Conservation (phyloP, 2,329 filamentous ascomycete genomes). For the Fusarium beomiforme region DNA sequence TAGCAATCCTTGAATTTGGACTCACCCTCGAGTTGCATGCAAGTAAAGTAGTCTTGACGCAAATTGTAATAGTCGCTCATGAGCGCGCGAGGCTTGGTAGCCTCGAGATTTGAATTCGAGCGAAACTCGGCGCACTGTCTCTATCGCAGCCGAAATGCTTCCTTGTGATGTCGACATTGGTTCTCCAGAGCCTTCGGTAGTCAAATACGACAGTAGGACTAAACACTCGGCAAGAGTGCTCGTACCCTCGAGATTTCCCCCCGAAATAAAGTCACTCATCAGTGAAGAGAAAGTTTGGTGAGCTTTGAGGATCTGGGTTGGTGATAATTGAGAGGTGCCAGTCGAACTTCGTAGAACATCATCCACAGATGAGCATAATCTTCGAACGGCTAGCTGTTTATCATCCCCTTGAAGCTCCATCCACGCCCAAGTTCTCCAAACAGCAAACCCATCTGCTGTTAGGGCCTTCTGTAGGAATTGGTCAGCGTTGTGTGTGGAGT, state of each 20-base stretch:
- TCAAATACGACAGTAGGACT: conserved; percentile 74
- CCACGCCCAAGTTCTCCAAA: conserved; percentile 75
- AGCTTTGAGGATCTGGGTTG: conserved; percentile 61
- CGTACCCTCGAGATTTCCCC: conserved; percentile 59
- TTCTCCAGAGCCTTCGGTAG: conserved; percentile 53
- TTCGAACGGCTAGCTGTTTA: conserved; percentile 47
- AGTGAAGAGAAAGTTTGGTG: conserved; percentile 62
- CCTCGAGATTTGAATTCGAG: conserved; percentile 53
- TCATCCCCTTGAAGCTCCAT: conserved; percentile 62
- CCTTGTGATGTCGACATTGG: conserved; percentile 61
- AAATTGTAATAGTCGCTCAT: conserved; percentile 76
- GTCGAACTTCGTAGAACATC: conserved; percentile 31
- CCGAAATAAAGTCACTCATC: conserved; percentile 66
- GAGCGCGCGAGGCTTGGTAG: conserved; percentile 47
- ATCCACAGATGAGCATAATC: conserved; percentile 54
- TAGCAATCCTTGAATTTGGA: neutral
- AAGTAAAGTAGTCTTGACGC: conserved; percentile 72
- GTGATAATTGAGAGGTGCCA: conserved; percentile 33
- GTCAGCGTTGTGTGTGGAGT: conserved; percentile 10
- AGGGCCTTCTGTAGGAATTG: conserved; percentile 21
- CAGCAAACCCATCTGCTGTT: conserved; percentile 43
- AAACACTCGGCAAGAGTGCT: conserved; percentile 68
- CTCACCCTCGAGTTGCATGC: conserved; percentile 69
- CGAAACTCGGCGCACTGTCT: conserved; percentile 54
- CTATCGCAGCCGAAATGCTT: conserved; percentile 63